A percentile compares a stretch with the other conserved stretches of the same genome.
Evolutionary conservation across 164 flowering plant genomes (phyloP).

Genomic region (Nymphaea thermarum): DNA sequence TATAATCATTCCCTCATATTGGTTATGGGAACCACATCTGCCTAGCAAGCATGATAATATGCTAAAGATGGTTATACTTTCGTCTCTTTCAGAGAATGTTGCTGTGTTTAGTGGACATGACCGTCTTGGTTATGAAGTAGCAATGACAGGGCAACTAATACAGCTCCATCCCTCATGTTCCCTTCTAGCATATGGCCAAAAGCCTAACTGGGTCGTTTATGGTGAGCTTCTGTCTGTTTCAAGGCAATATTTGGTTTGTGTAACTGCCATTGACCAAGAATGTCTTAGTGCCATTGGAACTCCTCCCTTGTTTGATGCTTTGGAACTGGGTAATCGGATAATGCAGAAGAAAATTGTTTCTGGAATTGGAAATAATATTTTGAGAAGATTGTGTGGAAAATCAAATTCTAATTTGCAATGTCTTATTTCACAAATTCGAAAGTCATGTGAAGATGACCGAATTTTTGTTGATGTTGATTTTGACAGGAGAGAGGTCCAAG

Average conservation of each 20-base stretch:
- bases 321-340: slow-evolving; percentile 32
- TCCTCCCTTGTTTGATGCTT: slow-evolving; percentile 46
- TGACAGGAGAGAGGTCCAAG: slow-evolving; percentile 35
- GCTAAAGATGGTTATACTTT: slow-evolving; percentile 57
- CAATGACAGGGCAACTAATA: slow-evolving; percentile 53
- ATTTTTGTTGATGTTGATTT: slow-evolving; percentile 50
- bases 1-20: slow-evolving; percentile 51
- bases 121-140: slow-evolving; percentile 87
- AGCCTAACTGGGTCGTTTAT: slow-evolving; percentile 87
- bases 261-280: slow-evolving; percentile 62
- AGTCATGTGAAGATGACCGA: slow-evolving; percentile 37
- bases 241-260: slow-evolving; percentile 72
- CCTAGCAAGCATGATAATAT: slow-evolving; percentile 28
- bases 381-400: slow-evolving; percentile 83
- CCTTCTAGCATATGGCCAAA: slow-evolving; percentile 47
- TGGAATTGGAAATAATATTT: slow-evolving; percentile 42
- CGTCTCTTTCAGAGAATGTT: slow-evolving; percentile 69
- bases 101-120: slow-evolving; percentile 85
- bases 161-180: slow-evolving; percentile 93
- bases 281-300: slow-evolving; percentile 38
- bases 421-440: slow-evolving; percentile 38
- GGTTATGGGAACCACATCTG: slow-evolving; percentile 61
- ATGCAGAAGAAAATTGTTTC: slow-evolving; percentile 32
- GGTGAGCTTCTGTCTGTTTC: slow-evolving; percentile 57
- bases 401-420: slow-evolving; percentile 26